A percentile compares a stretch with the other conserved stretches of the same genome.
phyloP scores from a whole-genome alignment of 371 early-diverging fungal species.

The Lichtheimia corymbifera region DNA sequence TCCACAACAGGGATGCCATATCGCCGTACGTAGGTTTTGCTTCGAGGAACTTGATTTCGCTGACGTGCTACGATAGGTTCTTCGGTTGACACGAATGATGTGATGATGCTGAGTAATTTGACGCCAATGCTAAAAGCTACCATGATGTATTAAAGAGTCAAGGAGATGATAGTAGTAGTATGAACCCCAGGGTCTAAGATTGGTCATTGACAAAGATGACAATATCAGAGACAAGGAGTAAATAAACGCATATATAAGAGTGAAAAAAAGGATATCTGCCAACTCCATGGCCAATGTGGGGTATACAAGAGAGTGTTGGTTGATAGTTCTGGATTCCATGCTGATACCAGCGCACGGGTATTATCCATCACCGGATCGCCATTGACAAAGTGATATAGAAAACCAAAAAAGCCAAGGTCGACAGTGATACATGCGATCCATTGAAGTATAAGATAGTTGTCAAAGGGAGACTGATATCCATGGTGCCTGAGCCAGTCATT shows the following conservation, averaged over 20 bases:
- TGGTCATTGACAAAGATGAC: not conserved
- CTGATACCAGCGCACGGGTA: not conserved
- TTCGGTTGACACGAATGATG: slow-evolving; percentile 52
- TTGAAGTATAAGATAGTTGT: slow-evolving; percentile 55
- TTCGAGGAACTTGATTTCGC: slow-evolving; percentile 47
- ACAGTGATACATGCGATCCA: slow-evolving; percentile 49
- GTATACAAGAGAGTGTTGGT: not conserved
- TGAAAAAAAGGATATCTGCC: slow-evolving; percentile 29
- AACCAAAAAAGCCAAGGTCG: slow-evolving; percentile 44
- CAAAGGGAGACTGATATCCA: slow-evolving; percentile 63
- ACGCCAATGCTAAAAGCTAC: slow-evolving; percentile 24
- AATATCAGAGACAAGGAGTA: not conserved
- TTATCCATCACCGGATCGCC: not conserved
- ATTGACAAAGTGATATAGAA: slow-evolving; percentile 35
- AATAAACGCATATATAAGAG: not conserved
- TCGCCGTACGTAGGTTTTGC: slow-evolving; percentile 63
- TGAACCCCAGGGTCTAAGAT: no score
- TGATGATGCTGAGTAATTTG: slow-evolving; percentile 43
- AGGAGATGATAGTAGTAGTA: slow-evolving; percentile 27
- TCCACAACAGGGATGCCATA: slow-evolving; percentile 76
- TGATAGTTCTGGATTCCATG: slow-evolving; percentile 3
- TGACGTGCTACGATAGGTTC: slow-evolving; percentile 50
- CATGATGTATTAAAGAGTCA: slow-evolving; percentile 25
- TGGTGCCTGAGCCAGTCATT: slow-evolving; percentile 65
- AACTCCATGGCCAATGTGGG: slow-evolving; percentile 18